Evolutionary conservation across 2,329 filamentous ascomycete species (phyloP), one percentile per base, ranked within the genome.

Genomic region (Fusarium falciforme): DNA sequence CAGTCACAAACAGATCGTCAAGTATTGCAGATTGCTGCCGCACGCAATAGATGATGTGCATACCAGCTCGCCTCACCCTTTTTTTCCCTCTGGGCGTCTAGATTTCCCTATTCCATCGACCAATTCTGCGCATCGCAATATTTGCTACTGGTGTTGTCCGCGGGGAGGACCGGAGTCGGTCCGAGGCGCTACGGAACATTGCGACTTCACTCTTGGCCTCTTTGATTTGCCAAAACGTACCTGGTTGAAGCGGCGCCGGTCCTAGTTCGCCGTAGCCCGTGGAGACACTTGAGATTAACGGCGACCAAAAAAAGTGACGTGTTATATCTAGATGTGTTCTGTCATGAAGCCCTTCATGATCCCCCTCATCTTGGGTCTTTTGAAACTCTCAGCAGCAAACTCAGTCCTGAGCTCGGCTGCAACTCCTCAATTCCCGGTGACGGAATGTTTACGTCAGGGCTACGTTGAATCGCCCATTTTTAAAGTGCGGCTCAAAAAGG

Each of bases 271-370:
- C 2, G 29, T 54, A 54, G 22, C 22, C 31, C 59, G 71, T 74
- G 71, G 71, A 44, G 68, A 60, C 61, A 44, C 6, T 33, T n/a
- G 47, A 71, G 64, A 66, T 68, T 17, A 69, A 66, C 59, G 11
- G 49, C 27, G 49, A 54, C 27, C 17, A 54, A 31, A 52, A 35
- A 42, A 59, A 66, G 25, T 74, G 68, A 69, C 68, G 69, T 69
- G 16, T 62, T 36, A 55, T 60, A 60, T 33, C 40, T 25, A n/a
- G 20, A 57, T 49, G 20, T 38, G 27, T 20, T 17, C 49, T 31
- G 17, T 33, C 29, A 6, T 54, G 49, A 54, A 31, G 49, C n/a
- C 49, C 17, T 33, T 54, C 49, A 14, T 31, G 49, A 33, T 29
- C 25, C 47, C 25, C 17, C 47, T 52, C 44, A 52, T 31, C n/a